Conservation (phyloP, 2,329 filamentous ascomycete species). For the Drechslerella coelobrocha region DNA sequence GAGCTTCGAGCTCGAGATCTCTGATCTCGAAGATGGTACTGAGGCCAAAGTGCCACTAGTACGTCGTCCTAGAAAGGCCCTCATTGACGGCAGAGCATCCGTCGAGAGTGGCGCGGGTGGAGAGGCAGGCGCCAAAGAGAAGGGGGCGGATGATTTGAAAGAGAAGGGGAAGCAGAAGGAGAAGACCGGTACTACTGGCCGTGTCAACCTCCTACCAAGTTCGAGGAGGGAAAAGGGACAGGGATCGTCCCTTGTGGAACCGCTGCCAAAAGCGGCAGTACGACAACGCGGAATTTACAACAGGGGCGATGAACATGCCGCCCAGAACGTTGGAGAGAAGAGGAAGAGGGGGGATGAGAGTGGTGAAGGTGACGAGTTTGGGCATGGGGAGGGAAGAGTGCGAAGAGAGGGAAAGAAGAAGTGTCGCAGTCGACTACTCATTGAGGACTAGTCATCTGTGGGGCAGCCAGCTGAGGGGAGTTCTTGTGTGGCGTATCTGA, state of each 20-base stretch:
- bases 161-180: not conserved
- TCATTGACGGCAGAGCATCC: not conserved
- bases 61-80: not conserved
- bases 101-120: not conserved
- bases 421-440: not conserved
- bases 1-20: conserved; percentile 1
- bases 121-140: not conserved
- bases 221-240: not conserved
- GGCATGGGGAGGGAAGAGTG: no score
- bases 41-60: not conserved
- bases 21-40: not conserved
- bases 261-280: not conserved
- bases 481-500: no score
- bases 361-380: no score
- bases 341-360: not conserved
- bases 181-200: not conserved
- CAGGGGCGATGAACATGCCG: not conserved
- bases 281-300: not conserved
- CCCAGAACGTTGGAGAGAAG: not conserved
- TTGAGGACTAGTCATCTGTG: no score
- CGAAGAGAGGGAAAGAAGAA: not conserved
- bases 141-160: not conserved
- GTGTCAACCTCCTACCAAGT: not conserved
- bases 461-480: no score
- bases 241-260: conserved; percentile 4